A percentile compares a stretch with the other conserved stretches of the same genome.
Conservation (phyloP, 202 grass and related monocot species). For the Zizania palustris region DNA sequence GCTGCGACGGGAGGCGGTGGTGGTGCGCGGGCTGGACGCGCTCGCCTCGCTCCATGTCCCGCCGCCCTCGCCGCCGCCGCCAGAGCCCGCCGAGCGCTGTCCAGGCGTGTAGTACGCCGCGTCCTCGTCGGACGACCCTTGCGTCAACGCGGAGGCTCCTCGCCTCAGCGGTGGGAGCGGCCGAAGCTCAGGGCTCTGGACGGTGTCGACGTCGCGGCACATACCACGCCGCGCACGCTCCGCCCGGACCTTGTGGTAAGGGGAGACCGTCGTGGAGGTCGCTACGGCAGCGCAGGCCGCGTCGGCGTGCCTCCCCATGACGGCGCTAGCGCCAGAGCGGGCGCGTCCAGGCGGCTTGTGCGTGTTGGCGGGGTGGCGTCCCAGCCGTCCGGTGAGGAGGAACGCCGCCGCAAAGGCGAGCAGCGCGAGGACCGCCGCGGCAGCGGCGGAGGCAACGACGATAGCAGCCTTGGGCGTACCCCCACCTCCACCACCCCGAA, state of each 20-base stretch:
- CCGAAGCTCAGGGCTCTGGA: conserved; percentile 82
- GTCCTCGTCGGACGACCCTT: conserved; percentile 77
- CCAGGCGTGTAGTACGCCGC: conserved; percentile 80
- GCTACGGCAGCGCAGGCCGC: conserved; percentile 9
- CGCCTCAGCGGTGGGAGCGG: conserved; percentile 73
- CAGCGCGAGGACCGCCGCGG: conserved; percentile 50
- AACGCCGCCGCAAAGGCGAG: conserved; percentile 58
- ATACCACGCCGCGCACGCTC: conserved; percentile 59
- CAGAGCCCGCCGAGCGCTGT: conserved; percentile 60
- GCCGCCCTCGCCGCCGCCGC: conserved; percentile 7
- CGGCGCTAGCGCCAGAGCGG: background rate
- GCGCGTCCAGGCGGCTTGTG: conserved; percentile 29
- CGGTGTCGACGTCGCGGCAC: conserved; percentile 68
- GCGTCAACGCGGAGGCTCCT: background rate
- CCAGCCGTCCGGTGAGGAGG: conserved; percentile 52
- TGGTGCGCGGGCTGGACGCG: conserved; percentile 63
- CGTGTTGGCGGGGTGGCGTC: conserved; percentile 18
- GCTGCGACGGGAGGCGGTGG: conserved; percentile 68
- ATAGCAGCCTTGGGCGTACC: conserved; percentile 48
- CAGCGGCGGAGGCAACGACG: conserved; percentile 49
- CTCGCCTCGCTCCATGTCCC: conserved; percentile 68
- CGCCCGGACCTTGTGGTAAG: conserved; percentile 62
- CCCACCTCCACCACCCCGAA: conserved; percentile 16
- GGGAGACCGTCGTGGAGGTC: conserved; percentile 41
- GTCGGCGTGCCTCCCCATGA: no score